Evolutionary conservation across 257 asterid genomes (phyloP).

Genomic region (Solanum gandarillasii): DNA sequence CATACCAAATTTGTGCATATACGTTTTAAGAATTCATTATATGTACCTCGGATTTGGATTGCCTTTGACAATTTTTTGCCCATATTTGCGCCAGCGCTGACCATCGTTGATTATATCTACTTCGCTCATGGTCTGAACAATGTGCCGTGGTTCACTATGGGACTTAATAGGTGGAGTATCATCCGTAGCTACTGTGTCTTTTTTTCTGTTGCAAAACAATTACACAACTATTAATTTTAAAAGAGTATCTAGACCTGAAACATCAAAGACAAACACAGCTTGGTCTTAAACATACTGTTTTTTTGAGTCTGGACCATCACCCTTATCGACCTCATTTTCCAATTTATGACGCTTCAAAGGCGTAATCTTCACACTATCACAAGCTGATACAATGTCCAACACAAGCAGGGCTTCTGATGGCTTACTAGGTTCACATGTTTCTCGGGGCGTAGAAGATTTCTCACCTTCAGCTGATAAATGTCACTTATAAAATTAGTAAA

Average conservation of each 20-base stretch:
- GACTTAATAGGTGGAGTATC: constrained; percentile 36
- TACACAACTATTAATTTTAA: background rate
- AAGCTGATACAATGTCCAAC: constrained; percentile 19
- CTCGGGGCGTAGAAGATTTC: constrained; percentile 11
- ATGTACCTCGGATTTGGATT: constrained; percentile 85
- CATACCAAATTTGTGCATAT: background rate
- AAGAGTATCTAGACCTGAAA: background rate
- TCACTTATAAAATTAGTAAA: constrained; percentile 7
- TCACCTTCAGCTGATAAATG: constrained; percentile 33
- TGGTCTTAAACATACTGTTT: constrained; percentile 47
- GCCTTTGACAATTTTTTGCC: constrained; percentile 93
- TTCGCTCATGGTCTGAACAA: constrained; percentile 71
- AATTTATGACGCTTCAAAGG: constrained; percentile 18
- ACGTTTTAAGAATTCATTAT: background rate
- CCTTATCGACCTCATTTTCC: constrained; percentile 25
- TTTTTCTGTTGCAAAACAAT: constrained; percentile 48
- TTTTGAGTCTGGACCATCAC: constrained; percentile 34
- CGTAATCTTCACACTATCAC: constrained; percentile 19
- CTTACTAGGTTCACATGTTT: constrained; percentile 25
- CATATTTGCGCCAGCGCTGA: constrained; percentile 96
- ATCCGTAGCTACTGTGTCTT: constrained; percentile 17
- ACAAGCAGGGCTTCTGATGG: constrained; percentile 17
- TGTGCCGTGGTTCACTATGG: constrained; percentile 45
- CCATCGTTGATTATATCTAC: constrained; percentile 82
- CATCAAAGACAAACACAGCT: constrained; percentile 4